A percentile compares a stretch with the other conserved stretches of the same genome.
Evolutionary conservation across 108 stramenopile genomes (phyloP).

Genomic region (Ochromonas danica): DNA sequence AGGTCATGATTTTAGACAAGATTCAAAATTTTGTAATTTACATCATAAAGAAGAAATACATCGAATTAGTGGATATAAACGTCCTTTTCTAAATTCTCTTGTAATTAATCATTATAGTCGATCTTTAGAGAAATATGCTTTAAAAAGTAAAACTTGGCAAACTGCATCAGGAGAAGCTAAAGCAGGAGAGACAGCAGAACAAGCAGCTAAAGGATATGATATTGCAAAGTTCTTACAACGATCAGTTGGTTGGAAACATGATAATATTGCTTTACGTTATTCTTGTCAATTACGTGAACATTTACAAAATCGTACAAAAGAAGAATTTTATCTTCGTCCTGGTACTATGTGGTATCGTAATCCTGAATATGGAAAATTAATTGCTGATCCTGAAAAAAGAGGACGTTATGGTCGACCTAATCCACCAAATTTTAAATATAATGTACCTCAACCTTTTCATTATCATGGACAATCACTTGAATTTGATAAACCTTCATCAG

Average conservation of each 20-base stretch:
- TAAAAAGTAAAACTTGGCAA: slow-evolving; percentile 26
- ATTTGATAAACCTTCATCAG: neutral
- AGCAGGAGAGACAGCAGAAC: neutral
- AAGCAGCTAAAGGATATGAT: slow-evolving; percentile 24
- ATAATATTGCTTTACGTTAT: slow-evolving; percentile 23
- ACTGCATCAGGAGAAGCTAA: slow-evolving; percentile 29
- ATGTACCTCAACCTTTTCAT: neutral
- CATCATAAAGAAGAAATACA: neutral
- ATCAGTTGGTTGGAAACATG: slow-evolving; percentile 9
- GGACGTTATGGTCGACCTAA: slow-evolving; percentile 22
- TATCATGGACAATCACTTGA: neutral
- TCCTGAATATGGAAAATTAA: slow-evolving; percentile 8
- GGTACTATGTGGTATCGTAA: slow-evolving; percentile 21
- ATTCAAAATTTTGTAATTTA: neutral
- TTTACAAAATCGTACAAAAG: neutral
- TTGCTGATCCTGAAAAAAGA: slow-evolving; percentile 20
- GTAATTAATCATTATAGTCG: slow-evolving; percentile 33
- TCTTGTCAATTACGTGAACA: slow-evolving; percentile 23
- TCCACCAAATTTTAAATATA: neutral
- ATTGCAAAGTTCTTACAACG: slow-evolving; percentile 8
- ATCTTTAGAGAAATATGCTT: slow-evolving; percentile 20
- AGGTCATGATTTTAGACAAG: neutral
- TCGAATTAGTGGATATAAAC: neutral
- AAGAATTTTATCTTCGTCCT: neutral
- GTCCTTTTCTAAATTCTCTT: neutral